phyloP scores from a whole-genome alignment of 257 asterid genomes.

The Vinca minor region DNA sequence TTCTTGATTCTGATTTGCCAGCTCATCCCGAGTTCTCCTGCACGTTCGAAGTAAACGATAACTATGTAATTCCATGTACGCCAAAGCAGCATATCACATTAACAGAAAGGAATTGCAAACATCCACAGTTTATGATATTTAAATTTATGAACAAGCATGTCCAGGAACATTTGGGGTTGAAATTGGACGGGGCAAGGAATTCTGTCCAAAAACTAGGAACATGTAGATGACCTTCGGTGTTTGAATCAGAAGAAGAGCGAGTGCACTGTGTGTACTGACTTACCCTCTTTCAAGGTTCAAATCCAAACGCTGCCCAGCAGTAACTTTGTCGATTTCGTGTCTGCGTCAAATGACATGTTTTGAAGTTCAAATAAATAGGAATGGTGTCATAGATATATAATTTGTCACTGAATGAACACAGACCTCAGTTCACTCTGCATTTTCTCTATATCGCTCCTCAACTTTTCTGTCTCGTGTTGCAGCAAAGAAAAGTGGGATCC shows the following conservation, averaged over 20 bases:
- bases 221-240: neutral
- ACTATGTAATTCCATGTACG: neutral
- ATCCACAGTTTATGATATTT: neutral
- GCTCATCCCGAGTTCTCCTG: constrained; percentile 95
- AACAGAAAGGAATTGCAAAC: neutral
- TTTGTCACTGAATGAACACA: constrained; percentile 9
- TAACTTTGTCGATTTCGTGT: constrained; percentile 88
- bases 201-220: neutral
- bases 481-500: constrained; percentile 76
- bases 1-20: constrained; percentile 77
- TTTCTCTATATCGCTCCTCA: constrained; percentile 72
- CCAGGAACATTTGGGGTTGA: neutral
- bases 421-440: constrained; percentile 89
- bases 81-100: neutral
- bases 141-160: neutral
- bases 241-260: constrained; percentile 3
- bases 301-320: constrained; percentile 95
- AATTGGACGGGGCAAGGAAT: neutral
- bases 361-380: constrained; percentile 11
- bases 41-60: constrained; percentile 9
- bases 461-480: constrained; percentile 84
- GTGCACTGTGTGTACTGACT: constrained; percentile 9
- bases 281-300: constrained; percentile 91
- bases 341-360: constrained; percentile 35
- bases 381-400: neutral